Conservation (phyloP, 1,284 basidiomycete species). For the Pseudozyma sp. region DNA sequence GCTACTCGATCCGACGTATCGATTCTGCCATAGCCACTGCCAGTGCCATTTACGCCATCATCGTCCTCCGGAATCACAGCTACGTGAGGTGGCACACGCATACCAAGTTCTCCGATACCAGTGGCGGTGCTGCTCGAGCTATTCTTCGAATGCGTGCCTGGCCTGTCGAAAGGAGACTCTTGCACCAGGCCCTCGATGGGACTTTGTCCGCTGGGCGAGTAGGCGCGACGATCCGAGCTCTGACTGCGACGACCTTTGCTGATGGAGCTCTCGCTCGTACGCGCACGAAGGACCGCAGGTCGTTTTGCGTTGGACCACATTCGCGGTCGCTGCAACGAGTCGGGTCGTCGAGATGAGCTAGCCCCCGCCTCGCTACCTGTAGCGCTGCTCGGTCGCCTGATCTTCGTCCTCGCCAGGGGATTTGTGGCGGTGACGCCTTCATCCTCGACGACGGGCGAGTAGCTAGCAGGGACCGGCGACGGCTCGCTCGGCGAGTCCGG, state of each 20-base stretch:
- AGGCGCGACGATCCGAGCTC: constrained; percentile 21
- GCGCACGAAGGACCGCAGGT: constrained; percentile 31
- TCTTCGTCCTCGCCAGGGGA: background rate
- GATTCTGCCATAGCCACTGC: background rate
- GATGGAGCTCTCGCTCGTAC: constrained; percentile 40
- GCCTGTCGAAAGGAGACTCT: constrained; percentile 9
- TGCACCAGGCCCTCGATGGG: constrained; percentile 15
- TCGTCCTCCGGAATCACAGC: constrained; percentile 41
- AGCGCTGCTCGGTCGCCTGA: constrained; percentile 26
- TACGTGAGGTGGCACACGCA: constrained; percentile 26
- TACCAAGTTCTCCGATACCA: constrained; percentile 13
- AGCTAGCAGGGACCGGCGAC: constrained; percentile 33
- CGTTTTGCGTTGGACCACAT: constrained; percentile 38
- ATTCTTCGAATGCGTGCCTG: constrained; percentile 30
- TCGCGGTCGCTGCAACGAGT: constrained; percentile 22
- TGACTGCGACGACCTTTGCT: constrained; percentile 29
- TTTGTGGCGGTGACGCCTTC: constrained; percentile 6
- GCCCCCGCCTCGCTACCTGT: constrained; percentile 31
- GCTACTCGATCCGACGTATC: constrained; percentile 4
- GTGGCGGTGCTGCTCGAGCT: constrained; percentile 32
- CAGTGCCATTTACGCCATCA: constrained; percentile 10
- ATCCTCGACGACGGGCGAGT: constrained; percentile 26
- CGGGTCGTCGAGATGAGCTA: constrained; percentile 22
- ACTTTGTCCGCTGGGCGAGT: constrained; percentile 23
- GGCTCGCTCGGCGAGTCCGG: constrained; percentile 55